phyloP scores from a whole-genome alignment of 2,329 filamentous ascomycete genomes.

The Penicillium sp. region DNA sequence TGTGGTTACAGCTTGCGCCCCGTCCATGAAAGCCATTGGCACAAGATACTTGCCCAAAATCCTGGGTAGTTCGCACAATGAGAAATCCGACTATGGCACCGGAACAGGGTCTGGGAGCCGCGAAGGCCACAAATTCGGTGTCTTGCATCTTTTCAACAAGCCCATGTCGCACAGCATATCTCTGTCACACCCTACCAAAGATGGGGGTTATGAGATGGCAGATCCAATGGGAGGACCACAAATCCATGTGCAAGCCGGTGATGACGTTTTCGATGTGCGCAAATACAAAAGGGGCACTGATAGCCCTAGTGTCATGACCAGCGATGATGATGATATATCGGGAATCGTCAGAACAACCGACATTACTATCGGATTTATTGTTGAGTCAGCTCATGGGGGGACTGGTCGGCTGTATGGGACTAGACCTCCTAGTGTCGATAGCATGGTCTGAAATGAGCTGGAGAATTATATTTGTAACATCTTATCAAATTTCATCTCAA shows the following conservation, averaged over 20 bases:
- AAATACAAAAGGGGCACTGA: slow-evolving; percentile 19
- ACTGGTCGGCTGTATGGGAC: slow-evolving; percentile 9
- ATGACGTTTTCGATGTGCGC: slow-evolving; percentile 17
- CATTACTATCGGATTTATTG: slow-evolving; percentile 21
- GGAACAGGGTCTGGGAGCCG: neutral
- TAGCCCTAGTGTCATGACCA: slow-evolving; percentile 10
- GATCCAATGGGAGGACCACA: slow-evolving; percentile 13
- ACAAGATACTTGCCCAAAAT: slow-evolving; percentile 18
- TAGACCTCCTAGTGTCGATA: slow-evolving; percentile 18
- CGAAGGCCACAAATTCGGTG: neutral
- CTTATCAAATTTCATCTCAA: too few relatives aligned
- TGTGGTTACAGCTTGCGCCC: slow-evolving; percentile 32
- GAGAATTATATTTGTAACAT: too few relatives aligned
- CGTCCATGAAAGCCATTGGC: slow-evolving; percentile 29
- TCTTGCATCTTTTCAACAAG: slow-evolving; percentile 6
- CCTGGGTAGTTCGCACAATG: slow-evolving; percentile 17
- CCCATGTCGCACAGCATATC: slow-evolving; percentile 2
- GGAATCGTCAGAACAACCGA: slow-evolving; percentile 24
- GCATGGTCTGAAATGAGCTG: slow-evolving; percentile 12
- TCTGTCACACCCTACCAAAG: slow-evolving; percentile 5
- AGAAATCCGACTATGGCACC: slow-evolving; percentile 12
- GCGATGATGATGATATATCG: slow-evolving; percentile 13
- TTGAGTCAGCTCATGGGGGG: neutral
- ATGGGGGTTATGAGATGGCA: slow-evolving; percentile 21
- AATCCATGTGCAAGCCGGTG: neutral